A percentile compares a stretch with the other conserved stretches of the same genome.
Evolutionary conservation across 2,329 filamentous ascomycete genomes (phyloP).

Genomic region (Beauveria medogensis): DNA sequence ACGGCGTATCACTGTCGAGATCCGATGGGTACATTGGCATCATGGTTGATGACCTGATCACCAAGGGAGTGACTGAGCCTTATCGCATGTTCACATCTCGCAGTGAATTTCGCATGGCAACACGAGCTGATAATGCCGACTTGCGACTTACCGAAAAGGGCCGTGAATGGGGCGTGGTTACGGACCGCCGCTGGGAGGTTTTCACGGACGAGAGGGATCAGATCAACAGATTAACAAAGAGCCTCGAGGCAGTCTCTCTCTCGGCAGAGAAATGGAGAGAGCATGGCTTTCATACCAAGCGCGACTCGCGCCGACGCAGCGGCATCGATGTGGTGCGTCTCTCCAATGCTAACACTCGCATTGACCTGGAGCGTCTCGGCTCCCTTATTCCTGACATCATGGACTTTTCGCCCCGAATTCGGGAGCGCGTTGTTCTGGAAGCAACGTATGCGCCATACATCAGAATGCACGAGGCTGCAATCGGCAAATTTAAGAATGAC

Average conservation of each 20-base stretch:
- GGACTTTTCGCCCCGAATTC: conserved; percentile 50
- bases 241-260: conserved; percentile 51
- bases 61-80: conserved; percentile 92
- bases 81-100: conserved; percentile 98
- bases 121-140: conserved; percentile 91
- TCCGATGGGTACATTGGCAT: conserved; percentile 95
- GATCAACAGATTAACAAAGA: conserved; percentile 55
- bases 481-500: conserved; percentile 63
- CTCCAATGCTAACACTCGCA: conserved; percentile 39
- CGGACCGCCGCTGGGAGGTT: conserved; percentile 66
- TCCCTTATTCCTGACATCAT: conserved; percentile 48
- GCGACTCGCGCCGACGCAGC: conserved; percentile 57
- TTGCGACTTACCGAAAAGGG: conserved; percentile 74
- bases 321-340: conserved; percentile 76
- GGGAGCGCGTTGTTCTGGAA: conserved; percentile 68
- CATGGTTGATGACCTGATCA: conserved; percentile 97
- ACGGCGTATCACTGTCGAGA: conserved; percentile 61
- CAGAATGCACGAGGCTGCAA: conserved; percentile 58
- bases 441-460: conserved; percentile 84
- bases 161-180: conserved; percentile 66
- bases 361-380: conserved; percentile 46
- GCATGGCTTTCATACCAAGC: conserved; percentile 60
- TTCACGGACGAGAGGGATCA: conserved; percentile 59
- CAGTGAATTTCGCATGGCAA: conserved; percentile 89
- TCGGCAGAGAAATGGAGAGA: conserved; percentile 59